Conservation (phyloP, 208 protist species). For the Acanthamoeba healyi region DNA sequence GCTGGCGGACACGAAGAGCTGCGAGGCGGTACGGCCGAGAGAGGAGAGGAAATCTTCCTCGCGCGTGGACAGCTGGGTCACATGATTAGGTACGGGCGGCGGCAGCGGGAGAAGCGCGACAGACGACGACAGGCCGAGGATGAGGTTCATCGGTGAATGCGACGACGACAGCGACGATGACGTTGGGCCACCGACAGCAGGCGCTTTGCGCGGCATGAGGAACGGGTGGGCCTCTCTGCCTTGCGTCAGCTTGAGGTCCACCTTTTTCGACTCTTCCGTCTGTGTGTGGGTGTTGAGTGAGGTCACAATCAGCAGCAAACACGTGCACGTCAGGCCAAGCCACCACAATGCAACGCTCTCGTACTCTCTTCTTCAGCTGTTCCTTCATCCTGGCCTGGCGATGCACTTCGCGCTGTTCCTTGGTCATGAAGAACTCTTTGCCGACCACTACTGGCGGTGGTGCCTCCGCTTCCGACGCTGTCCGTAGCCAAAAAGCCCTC, state of each 20-base stretch:
- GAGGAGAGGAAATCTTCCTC: background rate
- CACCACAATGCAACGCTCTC: background rate
- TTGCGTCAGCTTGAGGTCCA: conserved; percentile 27
- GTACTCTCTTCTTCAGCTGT: background rate
- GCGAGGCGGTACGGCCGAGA: background rate
- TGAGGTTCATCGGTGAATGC: background rate
- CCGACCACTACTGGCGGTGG: background rate
- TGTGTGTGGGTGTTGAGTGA: background rate
- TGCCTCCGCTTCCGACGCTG: background rate
- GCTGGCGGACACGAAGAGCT: no score
- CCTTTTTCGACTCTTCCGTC: conserved; percentile 12
- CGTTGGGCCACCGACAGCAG: background rate
- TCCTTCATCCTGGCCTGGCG: conserved; percentile 2
- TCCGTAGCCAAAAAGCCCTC: no score
- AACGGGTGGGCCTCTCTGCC: conserved; percentile 1
- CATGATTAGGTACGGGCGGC: background rate
- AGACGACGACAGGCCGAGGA: background rate
- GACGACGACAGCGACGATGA: background rate
- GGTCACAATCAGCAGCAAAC: no score
- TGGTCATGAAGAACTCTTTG: conserved; percentile 35
- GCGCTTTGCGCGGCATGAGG: background rate
- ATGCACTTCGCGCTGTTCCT: background rate
- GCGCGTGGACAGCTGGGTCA: background rate
- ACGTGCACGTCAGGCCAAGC: no score
- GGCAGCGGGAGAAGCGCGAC: background rate